Conservation (phyloP, 352 stramenopile genomes). For the Globisporangium acanthophoron region DNA sequence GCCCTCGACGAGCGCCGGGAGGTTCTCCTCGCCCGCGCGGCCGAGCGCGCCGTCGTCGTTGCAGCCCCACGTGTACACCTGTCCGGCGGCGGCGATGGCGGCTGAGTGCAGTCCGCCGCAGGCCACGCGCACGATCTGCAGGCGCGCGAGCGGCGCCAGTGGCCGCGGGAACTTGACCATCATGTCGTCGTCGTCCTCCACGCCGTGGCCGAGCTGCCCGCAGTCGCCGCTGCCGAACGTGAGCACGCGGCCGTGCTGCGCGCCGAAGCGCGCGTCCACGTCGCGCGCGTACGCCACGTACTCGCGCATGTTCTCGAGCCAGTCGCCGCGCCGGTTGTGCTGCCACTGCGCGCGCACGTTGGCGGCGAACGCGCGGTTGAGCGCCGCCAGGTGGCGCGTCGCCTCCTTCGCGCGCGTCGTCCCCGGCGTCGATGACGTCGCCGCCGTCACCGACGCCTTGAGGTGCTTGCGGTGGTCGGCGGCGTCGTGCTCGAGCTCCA, state of each 20-base stretch:
- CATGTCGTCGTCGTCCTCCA: constrained; percentile 73
- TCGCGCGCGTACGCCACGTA: constrained; percentile 70
- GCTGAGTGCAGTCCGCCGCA: constrained; percentile 92
- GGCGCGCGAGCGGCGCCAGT: constrained; percentile 32
- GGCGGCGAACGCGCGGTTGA: constrained; percentile 65
- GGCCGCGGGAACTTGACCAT: constrained; percentile 70
- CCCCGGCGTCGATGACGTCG: constrained; percentile 11
- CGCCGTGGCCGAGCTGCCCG: constrained; percentile 89
- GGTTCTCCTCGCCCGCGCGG: constrained; percentile 70
- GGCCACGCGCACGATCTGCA: constrained; percentile 60
- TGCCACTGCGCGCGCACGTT: constrained; percentile 58
- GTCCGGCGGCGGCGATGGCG: constrained; percentile 77
- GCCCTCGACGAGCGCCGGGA: constrained; percentile 49
- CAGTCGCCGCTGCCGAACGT: constrained; percentile 92
- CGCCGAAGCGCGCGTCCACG: constrained; percentile 52
- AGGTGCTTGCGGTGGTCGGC: neutral
- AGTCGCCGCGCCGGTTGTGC: constrained; percentile 59
- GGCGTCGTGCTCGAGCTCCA: neutral
- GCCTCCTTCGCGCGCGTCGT: constrained; percentile 30
- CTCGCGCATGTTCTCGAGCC: constrained; percentile 75
- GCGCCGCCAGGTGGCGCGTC: constrained; percentile 46
- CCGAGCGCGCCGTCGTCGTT: constrained; percentile 91
- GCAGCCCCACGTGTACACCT: constrained; percentile 95
- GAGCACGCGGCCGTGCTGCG: constrained; percentile 37
- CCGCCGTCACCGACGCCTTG: neutral